Conservation (phyloP, 2,329 filamentous ascomycete genomes). For the Epichloe uncinata region DNA sequence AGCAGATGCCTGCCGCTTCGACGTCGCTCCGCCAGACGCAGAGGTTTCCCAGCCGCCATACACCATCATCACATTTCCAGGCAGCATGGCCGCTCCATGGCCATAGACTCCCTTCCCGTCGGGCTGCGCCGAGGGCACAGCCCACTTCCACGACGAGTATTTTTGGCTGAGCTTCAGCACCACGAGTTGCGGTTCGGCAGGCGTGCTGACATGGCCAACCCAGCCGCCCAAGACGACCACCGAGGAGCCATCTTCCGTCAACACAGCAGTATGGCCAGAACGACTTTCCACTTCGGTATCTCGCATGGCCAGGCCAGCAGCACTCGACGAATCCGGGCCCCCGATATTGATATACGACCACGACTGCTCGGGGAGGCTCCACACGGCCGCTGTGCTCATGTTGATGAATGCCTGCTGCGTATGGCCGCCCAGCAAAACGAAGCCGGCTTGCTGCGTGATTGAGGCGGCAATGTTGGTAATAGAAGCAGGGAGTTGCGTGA, state of each 20-base stretch:
- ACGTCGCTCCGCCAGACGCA: conserved; percentile 12
- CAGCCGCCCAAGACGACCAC: conserved; percentile 79
- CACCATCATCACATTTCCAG: conserved; percentile 56
- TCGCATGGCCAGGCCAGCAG: neutral
- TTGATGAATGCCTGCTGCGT: conserved; percentile 78
- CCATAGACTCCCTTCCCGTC: conserved; percentile 40
- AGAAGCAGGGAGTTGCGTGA: conserved; percentile 60
- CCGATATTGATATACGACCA: conserved; percentile 73
- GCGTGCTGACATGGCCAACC: conserved; percentile 67
- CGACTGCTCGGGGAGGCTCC: conserved; percentile 70
- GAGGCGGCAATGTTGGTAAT: conserved; percentile 53
- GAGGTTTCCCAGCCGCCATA: conserved; percentile 46
- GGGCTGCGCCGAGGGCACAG: conserved; percentile 40
- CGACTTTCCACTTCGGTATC: conserved; percentile 51
- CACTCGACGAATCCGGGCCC: conserved; percentile 17
- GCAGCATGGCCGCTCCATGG: conserved; percentile 48
- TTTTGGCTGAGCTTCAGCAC: conserved; percentile 62
- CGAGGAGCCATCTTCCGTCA: conserved; percentile 65
- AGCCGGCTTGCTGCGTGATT: conserved; percentile 61
- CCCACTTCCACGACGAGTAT: conserved; percentile 66
- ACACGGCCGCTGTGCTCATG: conserved; percentile 82
- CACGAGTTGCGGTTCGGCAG: conserved; percentile 71
- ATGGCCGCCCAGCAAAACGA: conserved; percentile 75
- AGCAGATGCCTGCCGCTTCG: conserved; percentile 20
- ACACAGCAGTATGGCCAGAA: conserved; percentile 76